phyloP scores from a whole-genome alignment of 805 yeast genomes.

The Yarrowia sp. region DNA sequence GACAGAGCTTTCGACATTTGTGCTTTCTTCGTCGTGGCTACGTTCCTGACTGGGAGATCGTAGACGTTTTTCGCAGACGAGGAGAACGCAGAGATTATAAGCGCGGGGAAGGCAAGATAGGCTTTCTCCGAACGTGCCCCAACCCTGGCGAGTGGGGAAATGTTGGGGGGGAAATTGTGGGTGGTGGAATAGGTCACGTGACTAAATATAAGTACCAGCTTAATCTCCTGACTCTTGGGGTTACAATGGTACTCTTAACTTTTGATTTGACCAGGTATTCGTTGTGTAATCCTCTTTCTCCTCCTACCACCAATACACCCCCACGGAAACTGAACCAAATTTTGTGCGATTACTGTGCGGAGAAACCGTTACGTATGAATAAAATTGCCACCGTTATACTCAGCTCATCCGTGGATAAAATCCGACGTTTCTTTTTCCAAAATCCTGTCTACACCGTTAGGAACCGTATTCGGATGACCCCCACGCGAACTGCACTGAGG shows the following conservation, averaged over 20 bases:
- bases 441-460: background rate
- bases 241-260: too few species aligned
- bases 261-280: too few species aligned
- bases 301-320: too few species aligned
- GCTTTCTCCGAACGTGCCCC: constrained; percentile 32
- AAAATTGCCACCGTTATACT: background rate
- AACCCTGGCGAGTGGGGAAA: constrained; percentile 35
- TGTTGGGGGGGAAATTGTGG: constrained; percentile 4
- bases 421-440: background rate
- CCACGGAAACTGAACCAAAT: background rate
- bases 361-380: too few species aligned
- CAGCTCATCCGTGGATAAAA: background rate
- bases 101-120: constrained; percentile 31
- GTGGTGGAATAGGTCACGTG: too few species aligned
- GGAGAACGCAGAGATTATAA: constrained; percentile 28
- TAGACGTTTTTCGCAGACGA: background rate
- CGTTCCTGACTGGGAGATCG: background rate
- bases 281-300: too few species aligned
- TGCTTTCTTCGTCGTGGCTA: too few species aligned
- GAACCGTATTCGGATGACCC: background rate
- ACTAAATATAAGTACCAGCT: too few species aligned
- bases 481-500: background rate
- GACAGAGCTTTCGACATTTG: constrained; percentile 35
- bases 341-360: too few species aligned
- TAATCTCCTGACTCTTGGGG: too few species aligned